Evolutionary conservation across 202 grass and related monocot species (phyloP).

Genomic region (Brachypodium distachyon): DNA sequence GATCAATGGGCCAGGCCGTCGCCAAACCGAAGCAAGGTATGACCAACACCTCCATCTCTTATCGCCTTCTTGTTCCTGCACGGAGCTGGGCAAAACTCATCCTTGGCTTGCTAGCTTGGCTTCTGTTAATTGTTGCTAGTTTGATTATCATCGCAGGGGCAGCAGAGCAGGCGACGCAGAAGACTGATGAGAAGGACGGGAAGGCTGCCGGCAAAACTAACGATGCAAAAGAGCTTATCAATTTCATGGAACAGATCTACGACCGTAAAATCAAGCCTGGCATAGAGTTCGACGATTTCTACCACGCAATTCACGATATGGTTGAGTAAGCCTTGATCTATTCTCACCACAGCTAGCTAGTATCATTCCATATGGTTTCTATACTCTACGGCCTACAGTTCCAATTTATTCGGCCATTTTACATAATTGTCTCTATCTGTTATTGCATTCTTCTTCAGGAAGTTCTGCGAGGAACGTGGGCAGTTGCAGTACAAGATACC

Average conservation of each 20-base stretch:
- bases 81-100: background rate
- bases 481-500: constrained; percentile 44
- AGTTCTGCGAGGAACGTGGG: constrained; percentile 13
- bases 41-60: background rate
- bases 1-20: constrained; percentile 28
- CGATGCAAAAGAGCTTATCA: background rate
- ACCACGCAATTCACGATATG: constrained; percentile 36
- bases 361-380: background rate
- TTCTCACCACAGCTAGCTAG: background rate
- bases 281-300: constrained; percentile 20
- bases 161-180: background rate
- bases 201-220: background rate
- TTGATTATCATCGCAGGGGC: no score
- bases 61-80: background rate
- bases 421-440: background rate
- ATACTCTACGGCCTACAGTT: background rate
- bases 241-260: background rate
- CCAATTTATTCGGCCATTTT: no score
- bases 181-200: background rate
- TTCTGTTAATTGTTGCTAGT: no score
- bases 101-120: background rate
- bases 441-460: background rate
- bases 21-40: constrained; percentile 40
- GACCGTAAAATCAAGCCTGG: background rate
- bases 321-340: constrained; percentile 37